A percentile compares a stretch with the other conserved stretches of the same genome.
Evolutionary conservation across 768 basidiomycete genomes (phyloP).

Genomic region (Lactarius sanguifluus): DNA sequence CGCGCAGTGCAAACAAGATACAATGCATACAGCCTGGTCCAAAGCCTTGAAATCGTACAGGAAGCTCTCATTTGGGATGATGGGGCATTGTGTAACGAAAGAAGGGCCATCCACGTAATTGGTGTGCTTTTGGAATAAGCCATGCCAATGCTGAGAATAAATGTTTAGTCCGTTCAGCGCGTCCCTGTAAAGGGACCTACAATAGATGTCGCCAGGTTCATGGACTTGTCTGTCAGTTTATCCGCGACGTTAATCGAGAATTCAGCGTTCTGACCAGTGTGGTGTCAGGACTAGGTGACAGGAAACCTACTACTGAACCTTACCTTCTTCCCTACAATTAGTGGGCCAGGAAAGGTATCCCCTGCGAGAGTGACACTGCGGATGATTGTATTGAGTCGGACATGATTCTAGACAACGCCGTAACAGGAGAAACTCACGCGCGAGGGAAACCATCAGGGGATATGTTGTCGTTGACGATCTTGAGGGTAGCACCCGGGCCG

Average conservation of each 20-base stretch:
- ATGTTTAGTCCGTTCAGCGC: background rate
- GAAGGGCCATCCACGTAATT: constrained; percentile 28
- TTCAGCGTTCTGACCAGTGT: background rate
- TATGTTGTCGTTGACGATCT: constrained; percentile 11
- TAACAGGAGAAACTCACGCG: background rate
- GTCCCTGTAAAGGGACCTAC: background rate
- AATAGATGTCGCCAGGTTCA: constrained; percentile 1
- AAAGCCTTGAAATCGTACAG: constrained; percentile 40
- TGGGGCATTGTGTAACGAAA: constrained; percentile 44
- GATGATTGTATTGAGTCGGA: background rate
- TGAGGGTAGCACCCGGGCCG: constrained; percentile 1
- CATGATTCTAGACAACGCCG: background rate
- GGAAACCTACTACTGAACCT: background rate
- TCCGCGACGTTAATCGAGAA: constrained; percentile 8
- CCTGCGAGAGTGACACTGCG: constrained; percentile 3
- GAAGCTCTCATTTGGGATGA: constrained; percentile 41
- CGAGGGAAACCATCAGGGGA: constrained; percentile 11
- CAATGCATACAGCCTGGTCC: constrained; percentile 35
- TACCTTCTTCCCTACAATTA: background rate
- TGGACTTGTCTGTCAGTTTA: background rate
- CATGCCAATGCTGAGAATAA: constrained; percentile 26
- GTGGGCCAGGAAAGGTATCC: constrained; percentile 5
- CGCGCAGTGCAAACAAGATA: background rate
- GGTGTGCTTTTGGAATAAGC: constrained; percentile 25
- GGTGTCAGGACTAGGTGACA: background rate